Percentiles rank a stretch among this genome's conserved stretches.
Conservation (phyloP, 2,329 filamentous ascomycete genomes). For the Cercospora canescens region DNA sequence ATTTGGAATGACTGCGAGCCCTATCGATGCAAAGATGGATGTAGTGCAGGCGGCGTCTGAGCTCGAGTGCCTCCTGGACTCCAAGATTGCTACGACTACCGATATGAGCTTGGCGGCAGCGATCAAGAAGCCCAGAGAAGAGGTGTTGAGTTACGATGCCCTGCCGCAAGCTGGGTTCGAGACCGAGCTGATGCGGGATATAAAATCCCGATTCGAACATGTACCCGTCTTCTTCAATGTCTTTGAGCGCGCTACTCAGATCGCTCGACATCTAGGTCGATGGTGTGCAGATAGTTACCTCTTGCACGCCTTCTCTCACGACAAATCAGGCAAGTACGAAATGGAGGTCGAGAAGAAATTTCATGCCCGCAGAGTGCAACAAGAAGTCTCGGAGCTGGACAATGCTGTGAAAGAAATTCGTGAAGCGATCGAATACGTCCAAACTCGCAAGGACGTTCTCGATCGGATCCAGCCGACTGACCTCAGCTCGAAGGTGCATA, state of each 20-base stretch:
- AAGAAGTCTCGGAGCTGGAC: conserved; percentile 47
- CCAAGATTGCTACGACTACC: conserved; percentile 76
- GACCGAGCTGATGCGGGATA: conserved; percentile 63
- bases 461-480: conserved; percentile 25
- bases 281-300: conserved; percentile 80
- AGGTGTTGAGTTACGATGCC: conserved; percentile 58
- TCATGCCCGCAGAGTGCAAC: conserved; percentile 31
- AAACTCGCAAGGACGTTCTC: conserved; percentile 16
- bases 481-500: conserved; percentile 72
- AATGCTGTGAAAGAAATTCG: conserved; percentile 58
- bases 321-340: conserved; percentile 29
- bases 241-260: conserved; percentile 60
- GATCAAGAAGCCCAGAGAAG: conserved; percentile 60
- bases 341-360: conserved; percentile 32
- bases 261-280: conserved; percentile 67
- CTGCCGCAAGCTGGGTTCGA: conserved; percentile 53
- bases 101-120: conserved; percentile 61
- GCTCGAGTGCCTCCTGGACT: conserved; percentile 75
- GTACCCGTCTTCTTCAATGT: conserved; percentile 55
- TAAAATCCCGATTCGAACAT: conserved; percentile 57
- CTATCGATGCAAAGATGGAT: conserved; percentile 79
- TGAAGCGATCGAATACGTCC: conserved; percentile 52
- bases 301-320: conserved; percentile 25
- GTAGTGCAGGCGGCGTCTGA: conserved; percentile 65
- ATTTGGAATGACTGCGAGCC: conserved; percentile 96